Conservation (phyloP, 2,329 filamentous ascomycete genomes). For the Trichoderma lentiforme region DNA sequence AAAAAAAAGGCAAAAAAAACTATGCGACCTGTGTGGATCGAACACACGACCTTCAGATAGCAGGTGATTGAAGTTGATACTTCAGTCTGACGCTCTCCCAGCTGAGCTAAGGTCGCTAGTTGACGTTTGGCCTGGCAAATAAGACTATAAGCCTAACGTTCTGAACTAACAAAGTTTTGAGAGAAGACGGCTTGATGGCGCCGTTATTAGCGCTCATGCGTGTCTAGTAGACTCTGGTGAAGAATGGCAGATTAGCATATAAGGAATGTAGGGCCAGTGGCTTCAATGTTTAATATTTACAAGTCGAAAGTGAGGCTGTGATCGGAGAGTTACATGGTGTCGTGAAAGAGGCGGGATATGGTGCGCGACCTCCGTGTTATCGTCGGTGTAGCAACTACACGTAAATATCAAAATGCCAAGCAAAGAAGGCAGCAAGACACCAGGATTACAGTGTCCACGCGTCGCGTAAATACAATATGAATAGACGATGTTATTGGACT, state of each 20-base stretch:
- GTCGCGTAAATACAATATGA: not conserved
- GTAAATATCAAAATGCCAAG: not conserved
- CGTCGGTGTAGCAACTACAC: not conserved
- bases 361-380: not conserved
- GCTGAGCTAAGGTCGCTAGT: slow-evolving; percentile 30
- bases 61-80: slow-evolving; percentile 27
- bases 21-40: slow-evolving; percentile 30
- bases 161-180: not conserved
- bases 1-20: slow-evolving; percentile 12
- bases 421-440: not conserved
- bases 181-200: not conserved
- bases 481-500: not conserved
- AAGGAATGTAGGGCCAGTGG: not conserved
- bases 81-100: slow-evolving; percentile 32
- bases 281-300: not conserved
- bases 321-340: not conserved
- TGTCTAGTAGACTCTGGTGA: not conserved
- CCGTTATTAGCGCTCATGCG: not conserved
- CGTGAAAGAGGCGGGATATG: not conserved
- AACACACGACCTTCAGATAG: slow-evolving; percentile 31
- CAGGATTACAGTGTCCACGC: not conserved
- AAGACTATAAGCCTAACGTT: not conserved
- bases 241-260: not conserved
- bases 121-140: not conserved
- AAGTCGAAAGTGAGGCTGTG: not conserved